A percentile compares a stretch with the other conserved stretches of the same genome.
phyloP scores from a whole-genome alignment of 495 filamentous ascomycete species.

The Lasiosphaeriaceae sp. region DNA sequence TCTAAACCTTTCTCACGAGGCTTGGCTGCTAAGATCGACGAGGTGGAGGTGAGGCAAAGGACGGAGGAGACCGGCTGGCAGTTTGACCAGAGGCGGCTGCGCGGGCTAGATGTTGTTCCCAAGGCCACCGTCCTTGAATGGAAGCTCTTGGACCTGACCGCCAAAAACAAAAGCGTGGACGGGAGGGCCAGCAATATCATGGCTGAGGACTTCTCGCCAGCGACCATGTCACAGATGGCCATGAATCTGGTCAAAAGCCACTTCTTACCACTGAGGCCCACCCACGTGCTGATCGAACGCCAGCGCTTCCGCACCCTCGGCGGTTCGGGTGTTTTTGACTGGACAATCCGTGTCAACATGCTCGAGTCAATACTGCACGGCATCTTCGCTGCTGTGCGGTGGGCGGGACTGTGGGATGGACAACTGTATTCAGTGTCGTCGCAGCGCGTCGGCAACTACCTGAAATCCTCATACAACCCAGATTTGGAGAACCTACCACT shows the following conservation, averaged over 20 bases:
- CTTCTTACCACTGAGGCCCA: constrained; percentile 53
- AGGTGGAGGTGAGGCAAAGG: too few relatives aligned
- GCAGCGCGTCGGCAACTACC: constrained; percentile 37
- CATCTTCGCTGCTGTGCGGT: constrained; percentile 55
- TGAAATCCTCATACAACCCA: too few relatives aligned
- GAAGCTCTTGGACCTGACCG: background rate
- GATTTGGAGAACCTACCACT: too few relatives aligned
- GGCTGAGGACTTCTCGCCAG: constrained; percentile 52
- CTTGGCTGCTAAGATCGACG: too few relatives aligned
- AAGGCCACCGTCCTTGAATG: background rate
- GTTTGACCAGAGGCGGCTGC: too few relatives aligned
- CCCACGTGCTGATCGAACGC: constrained; percentile 79
- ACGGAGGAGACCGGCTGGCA: too few relatives aligned
- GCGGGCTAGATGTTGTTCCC: too few relatives aligned
- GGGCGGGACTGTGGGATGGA: too few relatives aligned
- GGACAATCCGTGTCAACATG: constrained; percentile 87
- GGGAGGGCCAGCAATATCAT: background rate
- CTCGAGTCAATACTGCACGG: constrained; percentile 87
- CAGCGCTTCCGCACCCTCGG: constrained; percentile 78
- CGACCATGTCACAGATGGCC: constrained; percentile 56
- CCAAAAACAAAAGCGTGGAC: background rate
- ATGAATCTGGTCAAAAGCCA: constrained; percentile 54
- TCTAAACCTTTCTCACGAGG: too few relatives aligned
- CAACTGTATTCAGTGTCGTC: too few relatives aligned
- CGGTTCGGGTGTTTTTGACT: constrained; percentile 66